A percentile compares a stretch with the other conserved stretches of the same genome.
Evolutionary conservation across 257 asterid genomes (phyloP).

Genomic region (Primulina eburnea): DNA sequence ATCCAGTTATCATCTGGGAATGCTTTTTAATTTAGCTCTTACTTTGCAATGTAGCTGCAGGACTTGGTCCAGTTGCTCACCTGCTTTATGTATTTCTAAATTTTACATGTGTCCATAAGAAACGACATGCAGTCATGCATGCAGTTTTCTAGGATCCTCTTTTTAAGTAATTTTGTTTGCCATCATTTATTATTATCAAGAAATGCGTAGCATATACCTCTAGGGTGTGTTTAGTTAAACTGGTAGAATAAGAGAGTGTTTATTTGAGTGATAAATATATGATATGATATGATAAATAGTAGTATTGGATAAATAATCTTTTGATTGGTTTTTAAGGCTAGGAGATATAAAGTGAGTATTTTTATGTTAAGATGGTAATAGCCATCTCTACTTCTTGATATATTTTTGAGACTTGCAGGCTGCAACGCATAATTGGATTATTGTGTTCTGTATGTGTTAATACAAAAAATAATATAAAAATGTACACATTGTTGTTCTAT

Average conservation of each 20-base stretch:
- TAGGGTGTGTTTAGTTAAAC: neutral
- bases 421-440: neutral
- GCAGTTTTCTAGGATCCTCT: neutral
- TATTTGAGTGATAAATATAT: too few relatives aligned
- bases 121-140: neutral
- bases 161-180: neutral
- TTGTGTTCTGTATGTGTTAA: neutral
- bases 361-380: neutral
- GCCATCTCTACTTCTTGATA: neutral
- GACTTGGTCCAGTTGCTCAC: neutral
- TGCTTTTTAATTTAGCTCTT: neutral
- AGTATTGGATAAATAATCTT: neutral
- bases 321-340: neutral
- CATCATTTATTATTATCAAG: neutral
- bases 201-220: neutral
- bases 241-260: too few relatives aligned
- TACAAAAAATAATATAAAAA: too few relatives aligned
- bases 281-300: neutral
- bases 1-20: neutral
- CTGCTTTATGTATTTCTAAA: neutral
- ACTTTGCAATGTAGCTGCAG: neutral
- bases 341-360: too few relatives aligned
- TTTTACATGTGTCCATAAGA: neutral
- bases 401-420: neutral
- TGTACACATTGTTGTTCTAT: neutral